These are phyloP conservation scores for Cordyceps cicadae DNA, from an alignment of 2,329 filamentous ascomycete genomes.

Conservation along the genomic window DNA sequence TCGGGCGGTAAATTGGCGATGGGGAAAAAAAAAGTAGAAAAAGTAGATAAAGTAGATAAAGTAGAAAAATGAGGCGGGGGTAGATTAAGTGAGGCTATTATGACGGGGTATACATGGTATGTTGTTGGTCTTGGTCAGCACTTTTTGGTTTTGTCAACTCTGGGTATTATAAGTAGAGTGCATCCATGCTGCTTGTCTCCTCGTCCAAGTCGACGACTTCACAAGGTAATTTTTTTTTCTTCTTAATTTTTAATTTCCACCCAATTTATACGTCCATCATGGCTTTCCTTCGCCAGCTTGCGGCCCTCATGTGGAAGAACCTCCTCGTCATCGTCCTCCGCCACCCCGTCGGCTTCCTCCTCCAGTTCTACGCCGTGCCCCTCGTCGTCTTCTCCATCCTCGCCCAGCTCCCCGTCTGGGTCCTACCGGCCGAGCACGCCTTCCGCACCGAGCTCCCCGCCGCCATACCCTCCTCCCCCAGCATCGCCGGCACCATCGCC, in stretches of 20 bases:
- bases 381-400: constrained; percentile 23
- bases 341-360: constrained; percentile 17
- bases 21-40: no score
- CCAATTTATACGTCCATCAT: background rate
- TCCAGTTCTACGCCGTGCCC: constrained; percentile 21
- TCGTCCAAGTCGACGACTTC: background rate
- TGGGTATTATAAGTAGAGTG: background rate
- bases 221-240: background rate
- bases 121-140: background rate
- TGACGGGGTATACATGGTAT: background rate
- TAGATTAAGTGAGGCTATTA: background rate
- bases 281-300: constrained; percentile 12
- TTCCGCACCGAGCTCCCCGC: constrained; percentile 16
- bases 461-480: constrained; percentile 17
- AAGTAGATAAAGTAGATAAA: background rate
- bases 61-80: background rate
- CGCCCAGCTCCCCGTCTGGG: constrained; percentile 21
- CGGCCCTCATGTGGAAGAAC: constrained; percentile 19
- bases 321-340: constrained; percentile 18
- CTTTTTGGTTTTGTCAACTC: background rate
- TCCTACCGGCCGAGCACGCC: constrained; percentile 3
- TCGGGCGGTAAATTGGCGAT: background rate
- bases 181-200: background rate
- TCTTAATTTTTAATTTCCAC: no score
- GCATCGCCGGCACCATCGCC: constrained; percentile 19